phyloP scores from a whole-genome alignment of 352 stramenopile species.

The Sclerospora graminicola region DNA sequence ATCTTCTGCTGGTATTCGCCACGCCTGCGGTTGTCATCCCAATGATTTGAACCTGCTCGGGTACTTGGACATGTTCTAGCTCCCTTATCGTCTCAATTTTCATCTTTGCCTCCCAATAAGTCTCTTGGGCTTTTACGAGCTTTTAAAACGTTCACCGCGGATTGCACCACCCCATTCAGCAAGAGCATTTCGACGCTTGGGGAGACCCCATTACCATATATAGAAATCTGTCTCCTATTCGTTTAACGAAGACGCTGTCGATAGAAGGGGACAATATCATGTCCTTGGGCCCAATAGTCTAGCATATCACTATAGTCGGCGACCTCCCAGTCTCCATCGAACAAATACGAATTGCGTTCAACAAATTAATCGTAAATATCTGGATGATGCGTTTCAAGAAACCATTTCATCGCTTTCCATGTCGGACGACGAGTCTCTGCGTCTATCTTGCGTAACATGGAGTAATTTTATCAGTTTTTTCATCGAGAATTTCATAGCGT shows the following conservation, averaged over 20 bases:
- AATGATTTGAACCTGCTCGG: slow-evolving; percentile 43
- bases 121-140: slow-evolving; percentile 20
- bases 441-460: slow-evolving; percentile 5
- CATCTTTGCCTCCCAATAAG: slow-evolving; percentile 17
- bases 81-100: slow-evolving; percentile 24
- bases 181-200: slow-evolving; percentile 16
- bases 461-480: slow-evolving; percentile 14
- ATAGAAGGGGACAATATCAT: slow-evolving; percentile 7
- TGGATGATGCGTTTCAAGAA: slow-evolving; percentile 21
- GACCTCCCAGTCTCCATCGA: slow-evolving; percentile 23
- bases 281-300: slow-evolving; percentile 30
- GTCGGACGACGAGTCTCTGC: slow-evolving; percentile 10
- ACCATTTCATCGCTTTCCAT: slow-evolving; percentile 23
- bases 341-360: slow-evolving; percentile 13
- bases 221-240: slow-evolving; percentile 7
- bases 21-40: slow-evolving; percentile 77
- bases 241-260: neutral
- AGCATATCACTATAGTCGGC: slow-evolving; percentile 24
- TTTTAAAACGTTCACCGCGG: slow-evolving; percentile 10
- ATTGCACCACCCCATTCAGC: slow-evolving; percentile 15
- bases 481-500: slow-evolving; percentile 25
- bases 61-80: slow-evolving; percentile 17
- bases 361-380: slow-evolving; percentile 23
- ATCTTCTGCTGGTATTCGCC: slow-evolving; percentile 63
- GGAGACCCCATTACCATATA: slow-evolving; percentile 23